Evolutionary conservation across 2,329 filamentous ascomycete genomes (phyloP), one percentile per base, ranked within the genome.

Genomic region (Bipolaris sorokiniana): DNA sequence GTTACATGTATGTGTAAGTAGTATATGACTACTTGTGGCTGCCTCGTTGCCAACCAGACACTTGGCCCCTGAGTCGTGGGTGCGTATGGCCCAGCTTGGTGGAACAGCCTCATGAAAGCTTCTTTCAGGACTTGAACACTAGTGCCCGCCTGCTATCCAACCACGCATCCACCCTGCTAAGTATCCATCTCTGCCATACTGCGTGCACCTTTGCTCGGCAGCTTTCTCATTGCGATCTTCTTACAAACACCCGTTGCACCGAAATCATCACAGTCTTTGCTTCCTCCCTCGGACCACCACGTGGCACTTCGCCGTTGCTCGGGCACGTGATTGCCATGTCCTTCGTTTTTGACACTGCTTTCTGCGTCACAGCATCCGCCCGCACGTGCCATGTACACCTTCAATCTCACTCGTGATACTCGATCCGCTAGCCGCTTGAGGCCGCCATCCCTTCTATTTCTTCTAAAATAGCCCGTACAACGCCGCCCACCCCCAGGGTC

Each of bases 401-500:
- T 36, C 6, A 44, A n/a, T 15, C 15, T 20, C 3, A 20, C 20
- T 18, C 5, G n/a, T 18, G 20, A 1, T 11, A 11, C 23, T 37
- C 10, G 20, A 41, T 6, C 7, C 22, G 28, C 7, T 18, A 28
- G n/a, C 46, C 13, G 42, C 31, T 38, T 20, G 22, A 31, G 20
- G 7, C 20, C 7, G 11, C 18, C 3, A 6, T 40, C 36, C 7
- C 36, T 36, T 37, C 7, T 36, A 15, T 36, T 15, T 34, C 15
- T 26, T 44, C 51, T 55, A 40, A 15, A 42, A 44, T 20, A 16
- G 33, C 7, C 22, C 36, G 16, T 28, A 41, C n/a, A 61, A 67
- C 60, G 56, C 59, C 56, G 54, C 60, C 58, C 54, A 51, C 60
- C 59, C 63, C 56, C 51, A 54, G 57, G 33, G 36, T 55, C 45